These are phyloP conservation scores for Leptographium galeiforme DNA, from an alignment of 2,329 filamentous ascomycete genomes.

Conservation along the genomic window DNA sequence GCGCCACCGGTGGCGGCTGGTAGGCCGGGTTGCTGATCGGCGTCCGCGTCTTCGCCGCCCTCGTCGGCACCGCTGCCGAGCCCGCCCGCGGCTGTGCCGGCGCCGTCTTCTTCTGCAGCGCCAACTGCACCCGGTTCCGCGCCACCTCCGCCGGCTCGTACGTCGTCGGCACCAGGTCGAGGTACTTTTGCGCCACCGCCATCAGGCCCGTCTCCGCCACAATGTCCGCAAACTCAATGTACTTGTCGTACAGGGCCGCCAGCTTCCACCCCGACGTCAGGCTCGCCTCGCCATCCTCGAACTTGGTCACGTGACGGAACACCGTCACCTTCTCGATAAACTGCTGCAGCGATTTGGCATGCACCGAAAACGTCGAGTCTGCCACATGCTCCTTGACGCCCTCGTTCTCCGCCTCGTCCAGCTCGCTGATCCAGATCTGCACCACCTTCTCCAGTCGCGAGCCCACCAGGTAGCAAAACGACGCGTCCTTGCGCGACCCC, in stretches of 20 bases:
- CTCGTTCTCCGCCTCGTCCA: conserved; percentile 70
- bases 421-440: conserved; percentile 80
- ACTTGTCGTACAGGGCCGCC: conserved; percentile 77
- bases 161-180: conserved; percentile 68
- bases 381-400: conserved; percentile 54
- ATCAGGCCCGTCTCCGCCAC: conserved; percentile 82
- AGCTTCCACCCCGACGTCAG: conserved; percentile 80
- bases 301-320: conserved; percentile 88
- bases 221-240: conserved; percentile 93
- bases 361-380: conserved; percentile 81
- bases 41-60: conserved; percentile 15
- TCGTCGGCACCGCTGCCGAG: conserved; percentile 5
- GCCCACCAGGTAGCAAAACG: conserved; percentile 90
- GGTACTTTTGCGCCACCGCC: conserved; percentile 75
- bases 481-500: conserved; percentile 74
- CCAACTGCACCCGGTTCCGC: conserved; percentile 70
- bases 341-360: conserved; percentile 74
- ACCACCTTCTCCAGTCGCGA: conserved; percentile 97
- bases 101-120: conserved; percentile 45
- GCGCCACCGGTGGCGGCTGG: conserved; percentile 25
- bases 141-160: conserved; percentile 83
- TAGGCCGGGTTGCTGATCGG: conserved; percentile 21
- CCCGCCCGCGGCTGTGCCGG: neutral
- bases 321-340: conserved; percentile 98
- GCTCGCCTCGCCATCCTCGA: conserved; percentile 62